Conservation (phyloP, 352 stramenopile species). For the Globisporangium middletonii region DNA sequence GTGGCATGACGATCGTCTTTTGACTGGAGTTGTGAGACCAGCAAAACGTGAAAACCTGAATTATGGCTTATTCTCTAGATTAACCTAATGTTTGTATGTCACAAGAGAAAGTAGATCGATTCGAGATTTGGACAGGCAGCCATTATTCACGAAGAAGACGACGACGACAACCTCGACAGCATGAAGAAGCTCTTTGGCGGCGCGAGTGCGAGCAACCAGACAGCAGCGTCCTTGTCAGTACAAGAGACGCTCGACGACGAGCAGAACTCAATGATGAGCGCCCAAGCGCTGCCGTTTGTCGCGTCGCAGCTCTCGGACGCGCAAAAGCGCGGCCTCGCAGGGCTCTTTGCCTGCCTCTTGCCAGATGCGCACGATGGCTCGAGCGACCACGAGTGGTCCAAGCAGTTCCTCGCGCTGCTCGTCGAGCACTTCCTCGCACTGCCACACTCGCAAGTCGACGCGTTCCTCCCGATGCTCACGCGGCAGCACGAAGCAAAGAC, state of each 20-base stretch:
- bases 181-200: constrained; percentile 2
- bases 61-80: too few relatives aligned
- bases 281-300: constrained; percentile 8
- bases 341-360: constrained; percentile 63
- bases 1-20: constrained; percentile 34
- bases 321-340: constrained; percentile 66
- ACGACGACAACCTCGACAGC: neutral
- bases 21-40: too few relatives aligned
- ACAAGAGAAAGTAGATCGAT: too few relatives aligned
- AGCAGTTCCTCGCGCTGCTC: constrained; percentile 54
- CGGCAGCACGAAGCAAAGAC: constrained; percentile 15
- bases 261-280: constrained; percentile 1
- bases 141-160: neutral
- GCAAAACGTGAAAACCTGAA: too few relatives aligned
- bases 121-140: neutral
- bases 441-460: constrained; percentile 43
- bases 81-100: too few relatives aligned
- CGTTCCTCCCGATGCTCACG: constrained; percentile 68
- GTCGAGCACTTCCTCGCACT: constrained; percentile 60
- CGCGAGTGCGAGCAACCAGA: neutral
- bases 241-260: too few relatives aligned
- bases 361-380: constrained; percentile 65
- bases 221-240: neutral
- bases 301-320: constrained; percentile 33
- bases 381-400: constrained; percentile 43